These are phyloP conservation scores for Pythium utonaiense DNA, from an alignment of 352 stramenopile species.

Conservation along the genomic window DNA sequence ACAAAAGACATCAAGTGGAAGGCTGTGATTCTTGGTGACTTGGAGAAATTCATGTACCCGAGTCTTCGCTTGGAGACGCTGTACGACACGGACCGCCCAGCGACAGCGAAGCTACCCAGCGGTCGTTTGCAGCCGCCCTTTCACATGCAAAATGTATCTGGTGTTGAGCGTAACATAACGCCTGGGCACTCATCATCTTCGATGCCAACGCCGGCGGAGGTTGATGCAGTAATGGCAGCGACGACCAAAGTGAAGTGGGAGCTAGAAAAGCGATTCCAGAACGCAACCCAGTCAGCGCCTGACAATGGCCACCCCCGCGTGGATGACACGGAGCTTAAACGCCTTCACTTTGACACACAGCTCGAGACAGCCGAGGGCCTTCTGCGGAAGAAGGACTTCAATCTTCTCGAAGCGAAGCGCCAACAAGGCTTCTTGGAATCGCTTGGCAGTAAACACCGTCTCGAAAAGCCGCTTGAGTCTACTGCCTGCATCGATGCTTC, in stretches of 20 bases:
- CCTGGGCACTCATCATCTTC: background rate
- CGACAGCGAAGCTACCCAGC: background rate
- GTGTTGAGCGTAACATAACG: background rate
- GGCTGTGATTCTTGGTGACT: conserved; percentile 48
- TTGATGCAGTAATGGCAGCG: conserved; percentile 32
- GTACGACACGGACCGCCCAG: conserved; percentile 23
- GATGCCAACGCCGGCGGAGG: conserved; percentile 31
- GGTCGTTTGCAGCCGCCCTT: background rate
- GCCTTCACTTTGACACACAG: conserved; percentile 47
- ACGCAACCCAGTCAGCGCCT: conserved; percentile 21
- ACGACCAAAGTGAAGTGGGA: conserved; percentile 54
- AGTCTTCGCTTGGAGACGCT: conserved; percentile 52
- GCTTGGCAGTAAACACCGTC: conserved; percentile 3
- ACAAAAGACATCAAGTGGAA: conserved; percentile 60
- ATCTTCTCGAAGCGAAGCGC: conserved; percentile 20
- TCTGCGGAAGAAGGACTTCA: conserved; percentile 39
- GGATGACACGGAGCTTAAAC: conserved; percentile 27
- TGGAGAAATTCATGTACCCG: conserved; percentile 77
- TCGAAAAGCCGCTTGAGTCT: background rate
- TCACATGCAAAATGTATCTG: background rate
- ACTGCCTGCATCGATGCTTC: background rate
- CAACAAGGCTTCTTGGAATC: conserved; percentile 21
- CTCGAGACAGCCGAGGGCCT: conserved; percentile 56
- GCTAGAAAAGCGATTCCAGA: conserved; percentile 37
- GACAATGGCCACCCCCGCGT: conserved; percentile 25